A percentile compares a stretch with the other conserved stretches of the same genome.
phyloP scores from a whole-genome alignment of 345 rosid species.

The Citrus cavaleriei region DNA sequence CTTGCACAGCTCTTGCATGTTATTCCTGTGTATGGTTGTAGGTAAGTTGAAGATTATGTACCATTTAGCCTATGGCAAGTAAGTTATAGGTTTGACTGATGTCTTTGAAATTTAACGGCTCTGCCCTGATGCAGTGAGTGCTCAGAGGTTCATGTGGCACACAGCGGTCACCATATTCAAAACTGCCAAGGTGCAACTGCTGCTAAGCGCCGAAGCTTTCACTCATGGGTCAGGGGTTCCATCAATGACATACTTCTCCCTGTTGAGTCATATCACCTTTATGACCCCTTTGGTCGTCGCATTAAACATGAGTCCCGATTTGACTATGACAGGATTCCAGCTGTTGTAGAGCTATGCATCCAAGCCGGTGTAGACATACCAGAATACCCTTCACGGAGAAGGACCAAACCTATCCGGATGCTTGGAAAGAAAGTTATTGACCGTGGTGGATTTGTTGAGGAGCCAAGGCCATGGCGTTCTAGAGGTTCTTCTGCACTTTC shows the following conservation, averaged over 20 bases:
- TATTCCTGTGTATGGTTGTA: slow-evolving; percentile 78
- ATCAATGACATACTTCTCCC: slow-evolving; percentile 68
- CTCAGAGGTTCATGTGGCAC: slow-evolving; percentile 75
- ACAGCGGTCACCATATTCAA: slow-evolving; percentile 58
- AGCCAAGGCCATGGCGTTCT: slow-evolving; percentile 46
- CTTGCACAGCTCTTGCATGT: slow-evolving; percentile 71
- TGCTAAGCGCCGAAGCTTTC: slow-evolving; percentile 46
- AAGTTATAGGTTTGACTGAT: not conserved
- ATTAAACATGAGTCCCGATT: slow-evolving; percentile 75
- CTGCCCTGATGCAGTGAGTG: slow-evolving; percentile 51
- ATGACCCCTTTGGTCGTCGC: slow-evolving; percentile 80
- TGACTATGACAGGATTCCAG: slow-evolving; percentile 82
- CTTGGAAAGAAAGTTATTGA: slow-evolving; percentile 69
- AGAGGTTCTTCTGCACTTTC: slow-evolving; percentile 44
- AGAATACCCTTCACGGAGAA: slow-evolving; percentile 79
- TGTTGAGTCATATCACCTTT: slow-evolving; percentile 84
- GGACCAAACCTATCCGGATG: slow-evolving; percentile 70
- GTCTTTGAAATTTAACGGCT: slow-evolving; percentile 3
- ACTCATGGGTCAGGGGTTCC: slow-evolving; percentile 74
- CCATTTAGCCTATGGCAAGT: not conserved
- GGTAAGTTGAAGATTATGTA: slow-evolving; percentile 25
- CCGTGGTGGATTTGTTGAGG: slow-evolving; percentile 60
- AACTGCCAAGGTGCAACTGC: slow-evolving; percentile 52
- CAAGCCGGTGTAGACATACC: slow-evolving; percentile 86
- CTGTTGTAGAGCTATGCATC: slow-evolving; percentile 81